Evolutionary conservation across 257 asterid species (phyloP), one percentile per base, ranked within the genome.

Genomic region (Jaltomata sinuosa): DNA sequence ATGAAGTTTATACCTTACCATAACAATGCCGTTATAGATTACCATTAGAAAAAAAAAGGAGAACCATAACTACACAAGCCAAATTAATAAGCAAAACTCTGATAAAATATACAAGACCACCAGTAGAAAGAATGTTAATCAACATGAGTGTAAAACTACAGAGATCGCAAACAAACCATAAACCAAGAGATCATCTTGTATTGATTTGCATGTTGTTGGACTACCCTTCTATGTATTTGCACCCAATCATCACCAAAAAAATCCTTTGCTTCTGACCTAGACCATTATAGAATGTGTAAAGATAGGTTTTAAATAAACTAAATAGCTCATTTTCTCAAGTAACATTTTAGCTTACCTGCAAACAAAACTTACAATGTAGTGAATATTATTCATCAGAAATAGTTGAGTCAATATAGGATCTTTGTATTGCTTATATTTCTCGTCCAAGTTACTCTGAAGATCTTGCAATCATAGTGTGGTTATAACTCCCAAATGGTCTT

Each of bases 171-270:
- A 6, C 54, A 59, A 84, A 95, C 99, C 99, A 94, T 96, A 80
- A 97, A 89, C 99, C 99, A 94, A 50, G 99, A 95, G 55, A 93
- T 90, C 84, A 97, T 91, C 91, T 96, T 96, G 91, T 96, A 96
- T 88, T 96, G 99, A 89, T 92, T 94, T 29, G 99, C 99, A 80
- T 96, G 96, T 87, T 96, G 98, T 89, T 94, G 99, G 79, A 96
- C 99, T 47, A 93, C 91, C 87, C 99, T 88, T 91, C 99, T 88
- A 80, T 96, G 98, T 88, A 96, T 94, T 88, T 94, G 98, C 85
- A 96, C 99, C 99, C 99, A 96, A 86, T 96, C 99, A 87, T 94
- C 94, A 34, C 99, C 99, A 83, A 96, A 84, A 85, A 96, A 83
- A 89, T 96, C 96, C 89, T 96, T 96, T 45, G 97, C 99, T 85